Evolutionary conservation across 2,329 filamentous ascomycete species (phyloP).

Genomic region (Akanthomyces uredinophilus): DNA sequence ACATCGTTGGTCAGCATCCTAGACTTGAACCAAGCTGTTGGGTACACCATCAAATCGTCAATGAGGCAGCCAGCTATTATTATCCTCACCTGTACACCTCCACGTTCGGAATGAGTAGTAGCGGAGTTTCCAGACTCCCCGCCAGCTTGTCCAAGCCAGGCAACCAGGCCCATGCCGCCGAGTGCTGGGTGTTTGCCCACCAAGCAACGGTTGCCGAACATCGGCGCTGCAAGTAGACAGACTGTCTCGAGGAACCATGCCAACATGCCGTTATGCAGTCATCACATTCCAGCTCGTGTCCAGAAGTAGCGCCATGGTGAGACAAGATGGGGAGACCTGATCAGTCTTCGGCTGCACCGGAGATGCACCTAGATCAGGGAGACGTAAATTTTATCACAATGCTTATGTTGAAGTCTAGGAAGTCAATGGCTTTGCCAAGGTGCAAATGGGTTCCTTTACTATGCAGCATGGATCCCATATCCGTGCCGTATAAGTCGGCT

Average conservation of each 20-base stretch:
- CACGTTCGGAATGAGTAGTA: neutral
- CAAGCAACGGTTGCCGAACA: neutral
- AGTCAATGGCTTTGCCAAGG: neutral
- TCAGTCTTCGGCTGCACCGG: slow-evolving; percentile 5
- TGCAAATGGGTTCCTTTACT: no score
- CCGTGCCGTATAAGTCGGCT: neutral
- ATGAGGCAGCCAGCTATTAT: slow-evolving; percentile 6
- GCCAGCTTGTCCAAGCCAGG: neutral
- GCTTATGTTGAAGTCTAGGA: neutral
- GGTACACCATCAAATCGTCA: neutral
- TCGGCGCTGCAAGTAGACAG: neutral
- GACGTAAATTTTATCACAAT: neutral
- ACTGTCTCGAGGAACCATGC: neutral
- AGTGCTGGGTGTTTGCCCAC: neutral
- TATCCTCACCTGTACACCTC: neutral
- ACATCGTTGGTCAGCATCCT: neutral
- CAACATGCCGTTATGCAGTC: slow-evolving; percentile 18
- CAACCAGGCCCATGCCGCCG: neutral
- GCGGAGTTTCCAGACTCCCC: neutral
- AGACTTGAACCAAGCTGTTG: neutral
- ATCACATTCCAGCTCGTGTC: slow-evolving; percentile 18
- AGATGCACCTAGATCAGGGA: neutral
- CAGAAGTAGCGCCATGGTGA: neutral
- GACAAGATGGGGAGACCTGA: slow-evolving; percentile 8
- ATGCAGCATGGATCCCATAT: no score